Evolutionary conservation across 169 alveolate species (phyloP).

Genomic region (Plasmodium coatneyi): DNA sequence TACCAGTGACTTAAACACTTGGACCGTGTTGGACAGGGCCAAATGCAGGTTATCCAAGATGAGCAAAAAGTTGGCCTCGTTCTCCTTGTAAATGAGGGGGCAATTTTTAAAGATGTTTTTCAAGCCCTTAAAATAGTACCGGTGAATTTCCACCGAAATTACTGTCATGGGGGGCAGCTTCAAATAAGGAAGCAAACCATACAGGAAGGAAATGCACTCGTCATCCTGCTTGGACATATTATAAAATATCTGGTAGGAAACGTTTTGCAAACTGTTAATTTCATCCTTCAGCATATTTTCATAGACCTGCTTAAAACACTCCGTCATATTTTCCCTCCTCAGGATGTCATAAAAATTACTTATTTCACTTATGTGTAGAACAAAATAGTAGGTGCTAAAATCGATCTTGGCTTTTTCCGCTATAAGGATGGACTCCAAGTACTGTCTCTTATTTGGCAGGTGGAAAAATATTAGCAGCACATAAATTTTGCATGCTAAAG

Average conservation of each 20-base stretch:
- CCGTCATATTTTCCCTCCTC: conserved; percentile 42
- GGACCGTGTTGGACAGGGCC: conserved; percentile 15
- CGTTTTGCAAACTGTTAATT: conserved; percentile 16
- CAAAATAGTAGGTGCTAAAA: conserved; percentile 11
- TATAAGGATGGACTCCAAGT: conserved; percentile 38
- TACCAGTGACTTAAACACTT: conserved; percentile 64
- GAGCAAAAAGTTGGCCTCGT: conserved; percentile 13
- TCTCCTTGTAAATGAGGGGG: conserved; percentile 35
- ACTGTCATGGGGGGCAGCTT: conserved; percentile 60
- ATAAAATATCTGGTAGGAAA: conserved; percentile 44
- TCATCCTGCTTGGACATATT: conserved; percentile 43
- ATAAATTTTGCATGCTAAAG: conserved; percentile 59
- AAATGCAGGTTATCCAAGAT: conserved; percentile 16
- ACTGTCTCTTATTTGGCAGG: conserved; percentile 40
- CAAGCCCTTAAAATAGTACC: conserved; percentile 51
- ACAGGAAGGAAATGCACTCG: conserved; percentile 13
- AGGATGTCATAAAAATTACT: conserved; percentile 61
- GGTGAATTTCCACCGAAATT: conserved; percentile 61
- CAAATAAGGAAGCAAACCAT: not conserved
- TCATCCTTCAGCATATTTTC: conserved; percentile 28
- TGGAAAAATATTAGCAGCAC: conserved; percentile 47
- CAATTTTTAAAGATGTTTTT: conserved; percentile 35
- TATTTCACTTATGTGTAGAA: conserved; percentile 68
- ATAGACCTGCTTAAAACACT: conserved; percentile 33
- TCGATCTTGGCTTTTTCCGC: not conserved